phyloP scores from a whole-genome alignment of 257 asterid genomes.

The Solanum phureja region DNA sequence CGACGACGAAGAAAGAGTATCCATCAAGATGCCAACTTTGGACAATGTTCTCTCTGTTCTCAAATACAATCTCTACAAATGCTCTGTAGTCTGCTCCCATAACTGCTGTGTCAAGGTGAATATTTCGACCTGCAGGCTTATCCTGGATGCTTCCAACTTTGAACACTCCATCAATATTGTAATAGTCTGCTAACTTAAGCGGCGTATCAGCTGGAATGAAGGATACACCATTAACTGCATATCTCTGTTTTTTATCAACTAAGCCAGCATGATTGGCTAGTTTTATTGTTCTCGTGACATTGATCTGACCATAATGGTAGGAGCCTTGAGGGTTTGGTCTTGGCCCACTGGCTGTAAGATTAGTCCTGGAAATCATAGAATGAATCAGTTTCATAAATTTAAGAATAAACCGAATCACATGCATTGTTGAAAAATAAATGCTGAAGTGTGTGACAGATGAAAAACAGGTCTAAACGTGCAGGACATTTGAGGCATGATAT shows the following conservation, averaged over 20 bases:
- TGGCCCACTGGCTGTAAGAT: slow-evolving; percentile 73
- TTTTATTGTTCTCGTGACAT: slow-evolving; percentile 30
- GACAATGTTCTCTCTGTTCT: slow-evolving; percentile 34
- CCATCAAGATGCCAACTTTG: slow-evolving; percentile 83
- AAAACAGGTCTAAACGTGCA: not conserved
- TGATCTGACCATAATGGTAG: slow-evolving; percentile 63
- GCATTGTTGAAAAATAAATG: not conserved
- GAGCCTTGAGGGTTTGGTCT: slow-evolving; percentile 89
- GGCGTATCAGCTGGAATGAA: slow-evolving; percentile 56
- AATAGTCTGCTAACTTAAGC: slow-evolving; percentile 68
- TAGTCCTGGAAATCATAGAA: slow-evolving; percentile 27
- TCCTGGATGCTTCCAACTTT: slow-evolving; percentile 50
- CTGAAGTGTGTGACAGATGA: not conserved
- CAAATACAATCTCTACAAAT: slow-evolving; percentile 65
- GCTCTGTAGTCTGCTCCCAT: slow-evolving; percentile 50
- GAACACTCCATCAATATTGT: slow-evolving; percentile 42
- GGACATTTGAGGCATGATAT: not conserved
- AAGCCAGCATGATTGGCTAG: slow-evolving; percentile 24
- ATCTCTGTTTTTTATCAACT: slow-evolving; percentile 40
- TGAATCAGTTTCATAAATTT: not conserved
- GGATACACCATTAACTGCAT: slow-evolving; percentile 52
- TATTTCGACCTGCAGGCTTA: slow-evolving; percentile 14
- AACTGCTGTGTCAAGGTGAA: slow-evolving; percentile 39
- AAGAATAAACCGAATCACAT: not conserved
- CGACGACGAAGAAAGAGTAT: slow-evolving; percentile 59